Base-by-base conservation (phyloP, 1,139 yeast species). In the Geotrichum candidum region DNA sequence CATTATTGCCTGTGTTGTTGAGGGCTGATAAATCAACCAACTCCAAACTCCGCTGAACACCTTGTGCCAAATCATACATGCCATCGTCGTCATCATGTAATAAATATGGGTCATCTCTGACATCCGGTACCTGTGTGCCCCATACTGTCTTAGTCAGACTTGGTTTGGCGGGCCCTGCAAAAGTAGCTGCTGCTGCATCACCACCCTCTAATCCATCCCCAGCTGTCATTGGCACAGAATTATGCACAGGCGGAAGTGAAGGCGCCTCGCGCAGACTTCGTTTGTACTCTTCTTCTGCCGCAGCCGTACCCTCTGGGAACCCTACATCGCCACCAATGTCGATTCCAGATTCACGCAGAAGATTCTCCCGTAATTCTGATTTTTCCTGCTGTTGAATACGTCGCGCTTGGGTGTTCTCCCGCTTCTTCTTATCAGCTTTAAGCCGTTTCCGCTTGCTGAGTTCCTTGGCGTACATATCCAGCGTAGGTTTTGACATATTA, bases 311-410 rank as follows among this genome's bases (percentile, higher is more conserved):
- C n/a, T 27, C 46, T 15, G 45, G 29, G 38, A 31, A 18, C 3
- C 53, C 52, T 2, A 27, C 27, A 25, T 50, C 27, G 29, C 45
- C 29, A n/a, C 53, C 58, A 38, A 56, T 55, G 45, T 56, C 61
- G 46, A 52, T 33, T 6, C 58, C 59, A 18, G 65, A 62, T 35
- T 72, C 76, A 46, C 65, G 66, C 7, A 69, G 66, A 29, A 73
- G 65, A 38, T 72, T 73, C 22, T 65, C 64, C 22, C 69, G 66
- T 58, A 72, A 65, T 60, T 68, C 46, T 23, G 53, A 67, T 41
- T 90, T 96, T 64, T 86, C 84, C 63, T 83, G 82, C 57, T 78
- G 78, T 65, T 87, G 82, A 38, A 91, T 92, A 35, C 81, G 74
- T 62, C 77, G 78, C 64, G 84, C 80, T 63, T 86, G 84, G 61